Conservation (phyloP, 2,329 filamentous ascomycete genomes). For the Boeremia lycopersici region DNA sequence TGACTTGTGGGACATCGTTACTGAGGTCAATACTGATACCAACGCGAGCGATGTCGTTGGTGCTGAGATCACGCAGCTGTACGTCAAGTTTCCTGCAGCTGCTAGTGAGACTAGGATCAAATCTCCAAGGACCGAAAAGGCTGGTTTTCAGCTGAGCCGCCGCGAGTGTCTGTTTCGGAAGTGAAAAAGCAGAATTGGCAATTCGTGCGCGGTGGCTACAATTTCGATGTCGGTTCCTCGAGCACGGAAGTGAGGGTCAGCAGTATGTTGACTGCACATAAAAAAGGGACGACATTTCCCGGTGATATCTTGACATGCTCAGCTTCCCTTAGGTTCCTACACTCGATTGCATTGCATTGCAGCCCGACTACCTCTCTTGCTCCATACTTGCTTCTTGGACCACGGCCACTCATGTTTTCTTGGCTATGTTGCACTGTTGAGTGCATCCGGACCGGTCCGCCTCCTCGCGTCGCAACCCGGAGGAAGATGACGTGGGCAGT, state of each 20-base stretch:
- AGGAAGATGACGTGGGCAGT: slow-evolving; percentile 1
- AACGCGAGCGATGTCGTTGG: slow-evolving; percentile 45
- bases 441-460: not conserved
- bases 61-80: slow-evolving; percentile 49
- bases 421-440: not conserved
- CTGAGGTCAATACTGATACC: slow-evolving; percentile 41
- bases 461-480: not conserved
- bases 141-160: slow-evolving; percentile 43
- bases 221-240: slow-evolving; percentile 41
- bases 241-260: slow-evolving; percentile 45
- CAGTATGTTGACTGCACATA: slow-evolving; percentile 37
- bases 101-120: slow-evolving; percentile 38
- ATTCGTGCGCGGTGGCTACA: slow-evolving; percentile 43
- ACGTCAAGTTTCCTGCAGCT: slow-evolving; percentile 43
- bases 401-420: not conserved
- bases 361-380: too few species aligned
- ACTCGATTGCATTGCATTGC: not conserved
- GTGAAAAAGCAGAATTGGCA: slow-evolving; percentile 41
- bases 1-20: slow-evolving; percentile 44
- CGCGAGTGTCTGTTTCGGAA: slow-evolving; percentile 48
- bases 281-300: not conserved
- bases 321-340: not conserved
- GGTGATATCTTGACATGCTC: too few species aligned
- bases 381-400: not conserved
- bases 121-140: slow-evolving; percentile 37